Evolutionary conservation across 169 alveolate genomes (phyloP).

Genomic region (Eimeria acervulina): DNA sequence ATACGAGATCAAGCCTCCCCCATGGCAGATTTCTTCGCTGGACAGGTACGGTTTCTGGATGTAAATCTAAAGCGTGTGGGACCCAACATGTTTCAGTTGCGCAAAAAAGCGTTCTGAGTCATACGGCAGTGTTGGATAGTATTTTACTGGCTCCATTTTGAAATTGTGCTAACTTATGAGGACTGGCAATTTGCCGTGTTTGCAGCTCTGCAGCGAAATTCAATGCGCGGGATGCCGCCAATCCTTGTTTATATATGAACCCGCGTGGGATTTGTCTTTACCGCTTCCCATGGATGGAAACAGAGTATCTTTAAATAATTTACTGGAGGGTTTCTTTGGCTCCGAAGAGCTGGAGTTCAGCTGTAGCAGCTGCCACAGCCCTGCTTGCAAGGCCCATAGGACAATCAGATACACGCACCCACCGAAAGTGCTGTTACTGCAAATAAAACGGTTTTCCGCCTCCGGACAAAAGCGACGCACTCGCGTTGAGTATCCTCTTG

Average conservation of each 20-base stretch:
- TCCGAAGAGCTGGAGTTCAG: conserved; percentile 71
- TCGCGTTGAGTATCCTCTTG: conserved; percentile 59
- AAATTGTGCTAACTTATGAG: not conserved
- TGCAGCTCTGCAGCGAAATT: conserved; percentile 76
- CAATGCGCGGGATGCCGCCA: conserved; percentile 53
- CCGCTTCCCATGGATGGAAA: conserved; percentile 45
- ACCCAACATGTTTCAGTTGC: not conserved
- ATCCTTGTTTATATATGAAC: conserved; percentile 57
- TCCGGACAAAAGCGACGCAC: conserved; percentile 54
- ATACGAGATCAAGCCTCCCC: conserved; percentile 62
- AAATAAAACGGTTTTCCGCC: conserved; percentile 68
- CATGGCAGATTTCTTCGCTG: conserved; percentile 75
- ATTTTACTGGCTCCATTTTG: not conserved
- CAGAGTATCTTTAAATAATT: not conserved
- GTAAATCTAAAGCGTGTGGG: not conserved
- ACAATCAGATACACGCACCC: conserved; percentile 65
- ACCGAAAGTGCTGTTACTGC: conserved; percentile 53
- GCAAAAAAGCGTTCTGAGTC: not conserved
- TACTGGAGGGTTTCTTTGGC: conserved; percentile 50
- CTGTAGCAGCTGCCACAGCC: conserved; percentile 73
- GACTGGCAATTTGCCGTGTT: not conserved
- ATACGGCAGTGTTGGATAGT: not conserved
- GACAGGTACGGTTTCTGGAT: conserved; percentile 20
- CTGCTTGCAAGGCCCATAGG: conserved; percentile 65
- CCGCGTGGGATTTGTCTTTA: conserved; percentile 74